Evolutionary conservation across 73 alveolate genomes (phyloP).

Genomic region (Paramecium bursaria): DNA sequence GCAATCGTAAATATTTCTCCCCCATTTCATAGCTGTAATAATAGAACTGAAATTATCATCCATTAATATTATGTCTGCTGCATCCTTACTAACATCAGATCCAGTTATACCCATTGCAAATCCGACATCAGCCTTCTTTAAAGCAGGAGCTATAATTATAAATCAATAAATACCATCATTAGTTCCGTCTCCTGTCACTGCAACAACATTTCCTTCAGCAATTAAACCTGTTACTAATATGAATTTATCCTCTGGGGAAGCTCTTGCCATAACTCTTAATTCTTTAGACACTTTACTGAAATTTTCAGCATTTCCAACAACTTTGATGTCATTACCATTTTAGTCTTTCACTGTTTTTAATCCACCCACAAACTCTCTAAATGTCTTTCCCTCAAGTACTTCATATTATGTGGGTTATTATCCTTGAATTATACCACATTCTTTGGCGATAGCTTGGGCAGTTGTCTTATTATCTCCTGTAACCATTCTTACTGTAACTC

Average conservation of each 20-base stretch:
- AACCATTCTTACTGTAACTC: constrained; percentile 96
- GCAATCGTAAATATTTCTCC: constrained; percentile 86
- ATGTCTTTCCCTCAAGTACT: constrained; percentile 74
- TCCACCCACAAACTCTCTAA: constrained; percentile 78
- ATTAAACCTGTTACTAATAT: constrained; percentile 89
- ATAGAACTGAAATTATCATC: constrained; percentile 86
- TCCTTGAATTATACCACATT: constrained; percentile 82
- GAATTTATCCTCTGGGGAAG: constrained; percentile 91
- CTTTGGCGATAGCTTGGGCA: constrained; percentile 95
- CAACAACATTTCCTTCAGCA: constrained; percentile 87
- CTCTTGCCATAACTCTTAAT: constrained; percentile 90
- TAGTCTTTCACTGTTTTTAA: constrained; percentile 7
- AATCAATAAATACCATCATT: constrained; percentile 63
- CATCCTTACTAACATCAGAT: constrained; percentile 87
- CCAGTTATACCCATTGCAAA: constrained; percentile 91
- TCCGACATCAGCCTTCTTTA: constrained; percentile 89
- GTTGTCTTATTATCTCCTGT: constrained; percentile 97
- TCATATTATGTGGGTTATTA: constrained; percentile 49
- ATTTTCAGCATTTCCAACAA: constrained; percentile 79
- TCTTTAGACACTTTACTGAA: constrained; percentile 73
- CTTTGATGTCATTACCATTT: constrained; percentile 70
- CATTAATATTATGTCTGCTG: constrained; percentile 83
- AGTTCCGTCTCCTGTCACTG: constrained; percentile 96
- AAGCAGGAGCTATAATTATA: constrained; percentile 74
- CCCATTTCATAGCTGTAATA: constrained; percentile 84